phyloP scores from a whole-genome alignment of 2,329 filamentous ascomycete species.

The Lachnum nothofagi region DNA sequence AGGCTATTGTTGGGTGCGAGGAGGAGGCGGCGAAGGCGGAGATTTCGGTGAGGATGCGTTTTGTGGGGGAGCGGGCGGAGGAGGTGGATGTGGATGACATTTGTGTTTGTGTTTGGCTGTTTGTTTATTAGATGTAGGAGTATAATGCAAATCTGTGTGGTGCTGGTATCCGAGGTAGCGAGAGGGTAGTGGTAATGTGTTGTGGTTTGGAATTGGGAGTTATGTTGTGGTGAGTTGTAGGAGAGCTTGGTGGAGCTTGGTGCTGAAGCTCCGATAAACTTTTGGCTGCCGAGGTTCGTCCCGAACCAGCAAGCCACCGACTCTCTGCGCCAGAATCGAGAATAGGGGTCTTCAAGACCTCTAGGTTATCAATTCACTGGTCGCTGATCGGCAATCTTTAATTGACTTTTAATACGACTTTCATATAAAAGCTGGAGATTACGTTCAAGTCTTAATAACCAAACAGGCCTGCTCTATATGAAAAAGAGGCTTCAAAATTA shows the following conservation, averaged over 20 bases:
- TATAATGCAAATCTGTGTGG: neutral
- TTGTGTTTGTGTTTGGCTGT: neutral
- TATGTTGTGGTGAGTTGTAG: neutral
- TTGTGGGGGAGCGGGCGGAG: slow-evolving; percentile 44
- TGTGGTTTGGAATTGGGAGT: neutral
- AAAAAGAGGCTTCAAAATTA: slow-evolving; percentile 7
- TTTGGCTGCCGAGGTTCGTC: neutral
- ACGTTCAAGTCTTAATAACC: too few relatives aligned
- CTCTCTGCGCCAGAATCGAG: too few relatives aligned
- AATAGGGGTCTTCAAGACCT: too few relatives aligned
- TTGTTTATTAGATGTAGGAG: neutral
- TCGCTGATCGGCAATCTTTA: too few relatives aligned
- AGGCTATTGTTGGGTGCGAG: slow-evolving; percentile 51
- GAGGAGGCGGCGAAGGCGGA: slow-evolving; percentile 39
- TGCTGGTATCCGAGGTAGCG: neutral
- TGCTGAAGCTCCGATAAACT: neutral
- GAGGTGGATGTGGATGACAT: slow-evolving; percentile 11
- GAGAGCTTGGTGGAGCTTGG: neutral
- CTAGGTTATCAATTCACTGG: too few relatives aligned
- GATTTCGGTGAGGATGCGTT: slow-evolving; percentile 55
- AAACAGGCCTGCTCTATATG: too few relatives aligned
- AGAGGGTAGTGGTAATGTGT: neutral
- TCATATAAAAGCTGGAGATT: too few relatives aligned
- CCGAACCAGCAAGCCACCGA: too few relatives aligned
- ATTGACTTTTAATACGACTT: too few relatives aligned